Percentiles rank a stretch among this genome's conserved stretches.
Conservation (phyloP, 495 filamentous ascomycete species). For the Penicillium coffeae region DNA sequence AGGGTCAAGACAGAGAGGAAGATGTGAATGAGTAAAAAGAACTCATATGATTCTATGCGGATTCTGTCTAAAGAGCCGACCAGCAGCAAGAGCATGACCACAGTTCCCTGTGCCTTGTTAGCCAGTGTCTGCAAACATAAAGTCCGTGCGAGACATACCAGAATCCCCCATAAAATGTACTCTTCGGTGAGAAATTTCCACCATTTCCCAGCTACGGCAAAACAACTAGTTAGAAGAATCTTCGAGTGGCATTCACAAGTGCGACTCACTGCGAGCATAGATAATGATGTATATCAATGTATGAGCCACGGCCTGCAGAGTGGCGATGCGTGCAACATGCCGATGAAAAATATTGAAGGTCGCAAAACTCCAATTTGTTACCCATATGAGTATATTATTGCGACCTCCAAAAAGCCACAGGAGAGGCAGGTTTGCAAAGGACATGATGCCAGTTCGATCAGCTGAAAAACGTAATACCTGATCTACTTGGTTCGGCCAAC, state of each 20-base stretch:
- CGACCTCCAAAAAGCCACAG: constrained; percentile 50
- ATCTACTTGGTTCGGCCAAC: constrained; percentile 30
- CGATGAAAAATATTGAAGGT: constrained; percentile 55
- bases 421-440: constrained; percentile 49
- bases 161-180: constrained; percentile 37
- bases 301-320: constrained; percentile 48
- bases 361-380: constrained; percentile 52
- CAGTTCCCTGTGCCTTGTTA: constrained; percentile 37
- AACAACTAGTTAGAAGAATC: background rate
- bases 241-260: background rate
- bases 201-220: constrained; percentile 20
- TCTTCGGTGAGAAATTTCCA: constrained; percentile 29
- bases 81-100: constrained; percentile 45
- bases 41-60: constrained; percentile 48
- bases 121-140: too few species aligned
- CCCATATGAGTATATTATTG: constrained; percentile 54
- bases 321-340: constrained; percentile 52
- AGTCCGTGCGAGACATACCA: constrained; percentile 27
- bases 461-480: constrained; percentile 43
- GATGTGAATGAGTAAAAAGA: constrained; percentile 53
- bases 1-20: constrained; percentile 46
- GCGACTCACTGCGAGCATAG: constrained; percentile 26
- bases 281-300: constrained; percentile 30
- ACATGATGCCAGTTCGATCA: constrained; percentile 50
- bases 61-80: constrained; percentile 45